These are phyloP conservation scores for Gigaspora rosea DNA, from an alignment of 192 early-diverging fungal species.

Conservation along the genomic window DNA sequence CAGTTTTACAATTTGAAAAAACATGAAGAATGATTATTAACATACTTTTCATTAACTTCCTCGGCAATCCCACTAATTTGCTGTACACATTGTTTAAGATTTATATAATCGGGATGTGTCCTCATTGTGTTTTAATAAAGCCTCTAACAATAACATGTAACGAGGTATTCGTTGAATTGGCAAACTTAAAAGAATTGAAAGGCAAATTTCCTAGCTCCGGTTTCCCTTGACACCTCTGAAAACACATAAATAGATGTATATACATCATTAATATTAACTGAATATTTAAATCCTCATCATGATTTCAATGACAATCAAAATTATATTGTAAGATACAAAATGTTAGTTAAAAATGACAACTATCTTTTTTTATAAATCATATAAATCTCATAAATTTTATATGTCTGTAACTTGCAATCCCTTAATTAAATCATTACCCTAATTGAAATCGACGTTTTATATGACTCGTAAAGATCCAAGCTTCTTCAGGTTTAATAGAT, in stretches of 20 bases:
- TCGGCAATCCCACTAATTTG: constrained; percentile 65
- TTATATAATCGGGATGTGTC: constrained; percentile 71
- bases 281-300: background rate
- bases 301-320: background rate
- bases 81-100: constrained; percentile 60
- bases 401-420: no score
- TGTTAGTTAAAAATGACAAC: no score
- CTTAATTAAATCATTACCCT: no score
- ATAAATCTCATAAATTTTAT: no score
- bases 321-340: no score
- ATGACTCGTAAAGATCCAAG: no score
- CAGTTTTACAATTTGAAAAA: background rate
- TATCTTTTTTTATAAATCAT: no score
- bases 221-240: constrained; percentile 25
- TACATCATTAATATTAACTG: background rate
- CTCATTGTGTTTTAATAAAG: constrained; percentile 70
- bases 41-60: constrained; percentile 76
- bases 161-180: constrained; percentile 91
- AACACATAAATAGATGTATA: background rate
- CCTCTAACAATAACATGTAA: constrained; percentile 79
- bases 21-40: background rate
- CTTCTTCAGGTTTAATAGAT: no score
- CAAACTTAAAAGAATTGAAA: constrained; percentile 78
- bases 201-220: constrained; percentile 15
- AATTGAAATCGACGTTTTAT: no score